A percentile compares a stretch with the other conserved stretches of the same genome.
These are phyloP conservation scores for Alternaria dauci DNA, from an alignment of 2,329 filamentous ascomycete species.

Conservation along the genomic window DNA sequence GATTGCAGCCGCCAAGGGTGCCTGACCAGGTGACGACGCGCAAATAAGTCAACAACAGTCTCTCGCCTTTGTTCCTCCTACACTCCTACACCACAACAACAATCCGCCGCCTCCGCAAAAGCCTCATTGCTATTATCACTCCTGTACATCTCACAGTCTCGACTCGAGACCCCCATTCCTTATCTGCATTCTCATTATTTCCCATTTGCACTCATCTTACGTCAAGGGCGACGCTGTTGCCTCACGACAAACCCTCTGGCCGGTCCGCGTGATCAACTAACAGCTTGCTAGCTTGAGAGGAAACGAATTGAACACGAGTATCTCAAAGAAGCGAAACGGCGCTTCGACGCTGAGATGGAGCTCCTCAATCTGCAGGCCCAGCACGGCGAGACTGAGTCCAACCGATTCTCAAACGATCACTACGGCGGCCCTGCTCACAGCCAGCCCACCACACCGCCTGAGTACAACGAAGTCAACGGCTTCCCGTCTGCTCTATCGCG, in stretches of 20 bases:
- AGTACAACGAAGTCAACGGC: slow-evolving; percentile 81
- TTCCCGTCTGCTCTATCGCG: slow-evolving; percentile 83
- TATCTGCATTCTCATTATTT: slow-evolving; percentile 18
- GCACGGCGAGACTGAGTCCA: slow-evolving; percentile 82
- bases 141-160: slow-evolving; percentile 31
- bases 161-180: slow-evolving; percentile 18
- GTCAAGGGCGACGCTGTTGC: slow-evolving; percentile 24
- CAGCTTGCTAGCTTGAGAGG: slow-evolving; percentile 77
- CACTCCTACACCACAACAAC: slow-evolving; percentile 13
- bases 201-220: slow-evolving; percentile 21
- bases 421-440: slow-evolving; percentile 75
- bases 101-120: slow-evolving; percentile 13
- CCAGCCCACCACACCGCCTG: slow-evolving; percentile 94
- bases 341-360: slow-evolving; percentile 92
- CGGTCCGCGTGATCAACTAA: slow-evolving; percentile 38
- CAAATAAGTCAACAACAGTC: slow-evolving; percentile 15
- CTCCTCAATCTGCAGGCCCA: slow-evolving; percentile 85
- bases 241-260: slow-evolving; percentile 18
- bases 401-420: slow-evolving; percentile 81
- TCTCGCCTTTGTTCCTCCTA: slow-evolving; percentile 14
- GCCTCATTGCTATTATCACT: slow-evolving; percentile 23
- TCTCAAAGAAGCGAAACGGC: slow-evolving; percentile 85
- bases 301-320: slow-evolving; percentile 93
- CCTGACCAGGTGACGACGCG: slow-evolving; percentile 14
- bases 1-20: slow-evolving; percentile 20